These are phyloP conservation scores for Annulohypoxylon stygium DNA, from an alignment of 495 filamentous ascomycete species.

Conservation along the genomic window DNA sequence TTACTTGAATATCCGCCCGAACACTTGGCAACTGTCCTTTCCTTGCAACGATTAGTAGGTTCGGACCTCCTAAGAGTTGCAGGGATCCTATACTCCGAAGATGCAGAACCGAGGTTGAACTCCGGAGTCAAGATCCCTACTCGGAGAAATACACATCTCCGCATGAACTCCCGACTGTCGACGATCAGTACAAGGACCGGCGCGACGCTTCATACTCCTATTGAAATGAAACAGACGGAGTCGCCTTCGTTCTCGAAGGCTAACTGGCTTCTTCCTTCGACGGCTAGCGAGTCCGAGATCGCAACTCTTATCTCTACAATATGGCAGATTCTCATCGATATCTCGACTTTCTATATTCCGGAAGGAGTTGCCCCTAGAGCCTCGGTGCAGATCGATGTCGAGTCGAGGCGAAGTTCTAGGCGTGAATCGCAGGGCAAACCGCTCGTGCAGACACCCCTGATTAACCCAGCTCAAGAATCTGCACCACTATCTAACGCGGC, in stretches of 20 bases:
- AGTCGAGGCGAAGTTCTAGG: slow-evolving; percentile 10
- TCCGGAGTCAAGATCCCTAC: slow-evolving; percentile 16
- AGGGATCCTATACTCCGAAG: slow-evolving; percentile 55
- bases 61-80: slow-evolving; percentile 59
- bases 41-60: slow-evolving; percentile 60
- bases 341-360: slow-evolving; percentile 55
- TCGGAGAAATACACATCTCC: slow-evolving; percentile 28
- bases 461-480: slow-evolving; percentile 23
- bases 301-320: slow-evolving; percentile 56
- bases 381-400: slow-evolving; percentile 3
- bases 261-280: slow-evolving; percentile 59
- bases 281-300: slow-evolving; percentile 57
- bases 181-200: slow-evolving; percentile 12
- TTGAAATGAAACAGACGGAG: slow-evolving; percentile 23
- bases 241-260: slow-evolving; percentile 54
- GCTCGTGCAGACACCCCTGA: slow-evolving; percentile 34
- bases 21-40: slow-evolving; percentile 59
- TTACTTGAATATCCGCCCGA: slow-evolving; percentile 63
- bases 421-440: slow-evolving; percentile 13
- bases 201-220: slow-evolving; percentile 32
- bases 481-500: slow-evolving; percentile 28
- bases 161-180: slow-evolving; percentile 10
- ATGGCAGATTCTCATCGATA: slow-evolving; percentile 55
- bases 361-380: slow-evolving; percentile 35
- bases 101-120: slow-evolving; percentile 31